phyloP scores from a whole-genome alignment of 352 stramenopile species.

The Globisporangium iwayamae region DNA sequence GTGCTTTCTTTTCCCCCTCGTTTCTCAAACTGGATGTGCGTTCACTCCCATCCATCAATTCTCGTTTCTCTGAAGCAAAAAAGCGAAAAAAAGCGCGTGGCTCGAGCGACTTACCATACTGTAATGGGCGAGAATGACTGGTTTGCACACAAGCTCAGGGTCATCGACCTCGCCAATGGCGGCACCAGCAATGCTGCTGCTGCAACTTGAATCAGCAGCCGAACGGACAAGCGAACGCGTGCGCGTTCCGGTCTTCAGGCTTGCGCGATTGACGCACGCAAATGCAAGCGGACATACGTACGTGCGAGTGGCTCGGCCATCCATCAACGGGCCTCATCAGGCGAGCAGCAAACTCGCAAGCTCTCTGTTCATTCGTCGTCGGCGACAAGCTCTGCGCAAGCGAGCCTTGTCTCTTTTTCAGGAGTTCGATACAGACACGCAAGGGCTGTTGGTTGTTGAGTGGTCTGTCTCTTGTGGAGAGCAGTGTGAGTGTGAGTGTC shows the following conservation, averaged over 20 bases:
- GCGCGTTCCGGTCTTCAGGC: background rate
- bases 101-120: no score
- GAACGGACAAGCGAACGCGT: background rate
- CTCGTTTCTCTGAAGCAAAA: background rate
- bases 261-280: background rate
- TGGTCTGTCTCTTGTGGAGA: slow-evolving; percentile 10
- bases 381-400: background rate
- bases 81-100: no score
- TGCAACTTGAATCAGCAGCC: background rate
- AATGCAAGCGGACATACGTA: background rate
- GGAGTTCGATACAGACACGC: background rate
- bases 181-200: no score
- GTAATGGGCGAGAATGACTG: background rate
- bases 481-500: background rate
- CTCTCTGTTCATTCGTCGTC: background rate
- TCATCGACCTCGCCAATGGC: no score
- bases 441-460: background rate
- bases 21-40: no score
- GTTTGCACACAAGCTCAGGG: no score
- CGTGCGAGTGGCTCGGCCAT: background rate
- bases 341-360: background rate
- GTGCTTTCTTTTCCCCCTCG: background rate
- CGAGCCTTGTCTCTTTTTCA: slow-evolving; percentile 8
- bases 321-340: background rate
- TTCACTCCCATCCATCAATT: background rate